A percentile compares a stretch with the other conserved stretches of the same genome.
These are phyloP conservation scores for Phytophthora multivora DNA, from an alignment of 352 stramenopile species.

Conservation along the genomic window DNA sequence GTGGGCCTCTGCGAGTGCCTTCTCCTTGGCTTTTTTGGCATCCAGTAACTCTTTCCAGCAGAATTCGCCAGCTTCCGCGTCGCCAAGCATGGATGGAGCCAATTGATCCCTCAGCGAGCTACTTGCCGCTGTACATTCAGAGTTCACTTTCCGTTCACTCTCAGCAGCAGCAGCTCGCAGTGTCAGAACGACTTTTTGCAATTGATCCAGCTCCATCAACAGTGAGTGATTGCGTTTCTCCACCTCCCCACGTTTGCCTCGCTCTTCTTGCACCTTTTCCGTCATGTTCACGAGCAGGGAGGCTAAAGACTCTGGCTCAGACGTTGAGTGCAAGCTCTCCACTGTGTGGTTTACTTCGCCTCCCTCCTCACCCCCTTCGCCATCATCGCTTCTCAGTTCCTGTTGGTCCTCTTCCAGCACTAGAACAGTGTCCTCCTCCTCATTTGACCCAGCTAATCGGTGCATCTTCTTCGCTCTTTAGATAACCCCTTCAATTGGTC, in stretches of 20 bases:
- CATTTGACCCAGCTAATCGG: neutral
- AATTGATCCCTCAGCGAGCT: constrained; percentile 19
- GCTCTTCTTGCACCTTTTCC: constrained; percentile 62
- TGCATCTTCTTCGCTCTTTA: constrained; percentile 13
- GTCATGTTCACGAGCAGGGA: constrained; percentile 70
- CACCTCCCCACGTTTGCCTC: constrained; percentile 47
- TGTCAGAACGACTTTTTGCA: constrained; percentile 65
- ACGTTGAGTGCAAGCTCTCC: neutral
- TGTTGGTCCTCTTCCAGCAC: constrained; percentile 14
- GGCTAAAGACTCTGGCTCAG: constrained; percentile 44
- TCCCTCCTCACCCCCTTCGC: constrained; percentile 11
- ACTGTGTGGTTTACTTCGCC: neutral
- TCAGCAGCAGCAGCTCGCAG: constrained; percentile 45
- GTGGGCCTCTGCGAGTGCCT: constrained; percentile 58
- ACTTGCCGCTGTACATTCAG: neutral
- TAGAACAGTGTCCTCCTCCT: constrained; percentile 5
- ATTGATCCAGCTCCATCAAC: constrained; percentile 69
- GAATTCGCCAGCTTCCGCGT: constrained; percentile 43
- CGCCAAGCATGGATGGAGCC: constrained; percentile 9
- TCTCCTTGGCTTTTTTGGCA: constrained; percentile 57
- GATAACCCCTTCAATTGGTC: neutral
- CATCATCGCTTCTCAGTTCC: constrained; percentile 14
- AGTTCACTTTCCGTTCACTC: constrained; percentile 7
- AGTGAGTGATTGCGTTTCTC: constrained; percentile 73
- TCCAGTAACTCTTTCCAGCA: constrained; percentile 68